Conservation (phyloP, 768 basidiomycete species). For the Tulasnella sp. region DNA sequence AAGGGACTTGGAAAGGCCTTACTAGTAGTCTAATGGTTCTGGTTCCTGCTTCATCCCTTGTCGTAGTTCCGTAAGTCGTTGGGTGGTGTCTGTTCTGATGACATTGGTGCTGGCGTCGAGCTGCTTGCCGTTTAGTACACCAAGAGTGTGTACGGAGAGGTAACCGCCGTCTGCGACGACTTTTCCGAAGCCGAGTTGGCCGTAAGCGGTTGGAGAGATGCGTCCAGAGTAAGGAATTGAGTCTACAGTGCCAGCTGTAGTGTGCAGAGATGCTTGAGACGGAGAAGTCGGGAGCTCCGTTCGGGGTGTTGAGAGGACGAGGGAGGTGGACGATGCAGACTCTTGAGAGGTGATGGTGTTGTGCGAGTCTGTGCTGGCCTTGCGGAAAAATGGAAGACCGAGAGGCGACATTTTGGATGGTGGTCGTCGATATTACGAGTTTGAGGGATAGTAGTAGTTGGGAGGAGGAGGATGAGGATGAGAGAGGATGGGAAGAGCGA, state of each 20-base stretch:
- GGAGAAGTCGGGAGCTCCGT: constrained; percentile 18
- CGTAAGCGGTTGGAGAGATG: constrained; percentile 16
- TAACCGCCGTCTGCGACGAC: constrained; percentile 23
- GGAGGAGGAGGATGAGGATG: neutral
- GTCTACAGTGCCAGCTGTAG: constrained; percentile 23
- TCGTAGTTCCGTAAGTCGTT: constrained; percentile 27
- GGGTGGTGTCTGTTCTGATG: constrained; percentile 28
- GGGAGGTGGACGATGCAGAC: constrained; percentile 7
- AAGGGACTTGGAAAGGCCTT: constrained; percentile 5
- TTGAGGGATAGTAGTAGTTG: constrained; percentile 1
- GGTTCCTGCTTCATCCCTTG: constrained; percentile 29
- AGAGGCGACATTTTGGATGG: constrained; percentile 8
- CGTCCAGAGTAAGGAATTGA: constrained; percentile 23
- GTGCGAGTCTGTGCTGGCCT: constrained; percentile 24
- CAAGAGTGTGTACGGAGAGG: constrained; percentile 24
- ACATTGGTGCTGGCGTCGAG: constrained; percentile 24
- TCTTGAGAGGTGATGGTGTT: neutral
- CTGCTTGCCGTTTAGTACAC: constrained; percentile 22
- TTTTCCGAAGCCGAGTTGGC: constrained; percentile 20
- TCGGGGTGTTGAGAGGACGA: neutral
- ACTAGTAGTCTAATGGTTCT: constrained; percentile 31
- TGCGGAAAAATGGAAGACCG: constrained; percentile 18
- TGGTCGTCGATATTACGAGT: constrained; percentile 8
- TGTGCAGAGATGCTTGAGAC: constrained; percentile 15
- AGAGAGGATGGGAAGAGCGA: constrained; percentile 10